phyloP scores from a whole-genome alignment of 1,284 basidiomycete species.

The Hemileia vastatrix region DNA sequence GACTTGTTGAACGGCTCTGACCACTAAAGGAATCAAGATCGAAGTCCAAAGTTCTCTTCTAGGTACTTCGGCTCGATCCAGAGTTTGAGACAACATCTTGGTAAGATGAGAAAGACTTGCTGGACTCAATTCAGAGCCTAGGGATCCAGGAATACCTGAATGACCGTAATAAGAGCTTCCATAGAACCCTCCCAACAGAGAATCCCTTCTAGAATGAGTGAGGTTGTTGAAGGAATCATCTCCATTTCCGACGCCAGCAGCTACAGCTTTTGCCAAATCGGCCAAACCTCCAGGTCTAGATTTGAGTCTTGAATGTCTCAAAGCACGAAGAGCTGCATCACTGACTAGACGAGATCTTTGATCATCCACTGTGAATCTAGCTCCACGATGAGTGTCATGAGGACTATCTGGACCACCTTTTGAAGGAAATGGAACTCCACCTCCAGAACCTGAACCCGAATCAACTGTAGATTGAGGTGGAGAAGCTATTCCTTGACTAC shows the following conservation, averaged over 20 bases:
- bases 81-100: constrained; percentile 37
- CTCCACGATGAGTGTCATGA: neutral
- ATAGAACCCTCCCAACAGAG: neutral
- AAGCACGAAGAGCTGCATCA: constrained; percentile 23
- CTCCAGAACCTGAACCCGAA: neutral
- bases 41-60: constrained; percentile 34
- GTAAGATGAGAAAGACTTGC: constrained; percentile 30
- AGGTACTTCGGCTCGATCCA: constrained; percentile 29
- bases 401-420: neutral
- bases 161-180: neutral
- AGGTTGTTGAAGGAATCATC: constrained; percentile 17
- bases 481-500: neutral
- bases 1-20: constrained; percentile 36
- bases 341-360: constrained; percentile 15
- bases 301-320: constrained; percentile 16
- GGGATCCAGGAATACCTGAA: neutral
- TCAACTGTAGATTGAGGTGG: neutral
- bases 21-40: constrained; percentile 33
- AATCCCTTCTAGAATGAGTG: constrained; percentile 15
- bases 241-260: neutral
- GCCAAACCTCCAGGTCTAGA: neutral
- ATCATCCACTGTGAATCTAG: constrained; percentile 3
- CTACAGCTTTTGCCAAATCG: neutral
- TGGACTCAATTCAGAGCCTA: neutral
- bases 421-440: neutral